Evolutionary conservation across 345 rosid species (phyloP).

Genomic region (Melaleuca alternifolia): DNA sequence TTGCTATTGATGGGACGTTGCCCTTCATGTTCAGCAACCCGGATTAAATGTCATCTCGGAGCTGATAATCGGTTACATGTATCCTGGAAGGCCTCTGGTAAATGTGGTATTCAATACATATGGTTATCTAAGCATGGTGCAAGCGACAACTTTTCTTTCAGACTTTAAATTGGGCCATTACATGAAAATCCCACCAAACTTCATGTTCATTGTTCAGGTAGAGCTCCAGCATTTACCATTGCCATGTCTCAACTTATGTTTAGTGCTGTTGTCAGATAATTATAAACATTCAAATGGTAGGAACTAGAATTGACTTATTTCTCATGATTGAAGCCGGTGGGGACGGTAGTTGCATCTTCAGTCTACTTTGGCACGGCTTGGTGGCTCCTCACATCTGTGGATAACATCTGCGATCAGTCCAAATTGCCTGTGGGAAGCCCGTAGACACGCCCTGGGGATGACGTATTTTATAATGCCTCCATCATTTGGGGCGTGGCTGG

Average conservation of each 20-base stretch:
- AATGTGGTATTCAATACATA: conserved; percentile 40
- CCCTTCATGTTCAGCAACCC: conserved; percentile 19
- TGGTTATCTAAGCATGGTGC: conserved; percentile 29
- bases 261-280: background rate
- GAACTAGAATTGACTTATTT: background rate
- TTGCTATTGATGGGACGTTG: background rate
- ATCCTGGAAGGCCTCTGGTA: conserved; percentile 43
- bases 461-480: conserved; percentile 43
- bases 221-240: background rate
- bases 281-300: background rate
- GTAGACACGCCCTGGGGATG: conserved; percentile 42
- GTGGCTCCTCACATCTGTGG: conserved; percentile 40
- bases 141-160: conserved; percentile 30
- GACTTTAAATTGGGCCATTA: conserved; percentile 58
- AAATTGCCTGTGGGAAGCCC: conserved; percentile 33
- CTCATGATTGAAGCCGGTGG: conserved; percentile 13
- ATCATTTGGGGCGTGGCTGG: conserved; percentile 56
- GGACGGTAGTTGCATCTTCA: conserved; percentile 29
- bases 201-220: conserved; percentile 51
- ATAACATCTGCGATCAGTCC: conserved; percentile 20
- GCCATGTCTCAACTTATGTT: background rate
- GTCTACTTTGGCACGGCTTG: conserved; percentile 38
- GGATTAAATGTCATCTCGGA: conserved; percentile 40
- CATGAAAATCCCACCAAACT: conserved; percentile 51
- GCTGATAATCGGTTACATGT: conserved; percentile 46